Conservation (phyloP, 2,329 filamentous ascomycete genomes). For the Elsinoe perseae region DNA sequence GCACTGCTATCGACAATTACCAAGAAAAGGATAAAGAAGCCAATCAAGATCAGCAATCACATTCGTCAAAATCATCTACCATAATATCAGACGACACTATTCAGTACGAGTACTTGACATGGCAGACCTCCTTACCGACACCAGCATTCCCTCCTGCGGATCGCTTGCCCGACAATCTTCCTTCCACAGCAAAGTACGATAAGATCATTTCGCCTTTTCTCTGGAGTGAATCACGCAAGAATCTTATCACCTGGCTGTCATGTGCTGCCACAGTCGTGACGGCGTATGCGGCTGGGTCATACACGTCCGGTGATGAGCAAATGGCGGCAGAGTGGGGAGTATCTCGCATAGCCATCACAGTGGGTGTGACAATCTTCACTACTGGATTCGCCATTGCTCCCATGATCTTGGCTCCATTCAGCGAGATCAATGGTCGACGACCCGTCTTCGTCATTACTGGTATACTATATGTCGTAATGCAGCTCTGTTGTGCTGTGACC, state of each 20-base stretch:
- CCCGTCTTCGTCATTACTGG: constrained; percentile 74
- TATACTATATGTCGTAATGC: constrained; percentile 61
- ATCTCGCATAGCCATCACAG: constrained; percentile 56
- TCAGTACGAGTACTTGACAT: constrained; percentile 53
- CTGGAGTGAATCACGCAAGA: constrained; percentile 65
- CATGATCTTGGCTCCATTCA: constrained; percentile 82
- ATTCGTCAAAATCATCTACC: constrained; percentile 2
- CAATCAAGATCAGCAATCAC: not conserved
- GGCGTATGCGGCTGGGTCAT: constrained; percentile 73
- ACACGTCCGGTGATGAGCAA: constrained; percentile 59
- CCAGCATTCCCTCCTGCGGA: constrained; percentile 32
- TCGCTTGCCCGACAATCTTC: constrained; percentile 28
- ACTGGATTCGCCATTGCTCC: constrained; percentile 72
- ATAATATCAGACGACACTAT: constrained; percentile 30
- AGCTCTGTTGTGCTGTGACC: constrained; percentile 66
- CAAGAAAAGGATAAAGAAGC: constrained; percentile 1
- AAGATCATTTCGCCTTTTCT: constrained; percentile 61
- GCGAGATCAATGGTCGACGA: constrained; percentile 78
- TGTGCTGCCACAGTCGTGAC: constrained; percentile 69
- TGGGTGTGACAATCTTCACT: constrained; percentile 77
- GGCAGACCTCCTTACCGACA: constrained; percentile 52
- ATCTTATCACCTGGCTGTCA: constrained; percentile 61
- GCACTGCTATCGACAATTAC: not conserved
- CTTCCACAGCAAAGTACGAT: constrained; percentile 54
- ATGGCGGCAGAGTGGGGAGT: constrained; percentile 60